Percentiles rank a stretch among this genome's conserved stretches.
These are phyloP conservation scores for Moesziomyces globuligerus DNA, from an alignment of 1,284 basidiomycete genomes.

Conservation along the genomic window DNA sequence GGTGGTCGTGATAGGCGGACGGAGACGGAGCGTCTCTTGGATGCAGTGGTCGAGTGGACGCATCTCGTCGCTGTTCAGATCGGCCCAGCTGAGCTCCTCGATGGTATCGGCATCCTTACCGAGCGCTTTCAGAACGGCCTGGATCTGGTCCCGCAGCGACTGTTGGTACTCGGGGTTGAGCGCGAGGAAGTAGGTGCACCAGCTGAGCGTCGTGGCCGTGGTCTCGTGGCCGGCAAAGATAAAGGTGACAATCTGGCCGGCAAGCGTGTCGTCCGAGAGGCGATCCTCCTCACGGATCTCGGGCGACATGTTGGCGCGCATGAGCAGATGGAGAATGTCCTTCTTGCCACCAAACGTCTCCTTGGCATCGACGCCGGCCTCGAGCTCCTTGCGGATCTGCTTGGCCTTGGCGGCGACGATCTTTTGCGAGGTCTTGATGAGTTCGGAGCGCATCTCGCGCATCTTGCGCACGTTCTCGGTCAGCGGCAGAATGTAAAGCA, in stretches of 20 bases:
- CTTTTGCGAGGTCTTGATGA: conserved; percentile 40
- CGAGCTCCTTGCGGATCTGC: conserved; percentile 45
- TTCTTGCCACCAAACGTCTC: conserved; percentile 48
- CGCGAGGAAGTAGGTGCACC: conserved; percentile 58
- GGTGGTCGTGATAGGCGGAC: conserved; percentile 53
- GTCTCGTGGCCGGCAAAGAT: conserved; percentile 66
- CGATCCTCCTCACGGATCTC: conserved; percentile 39
- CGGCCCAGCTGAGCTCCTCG: conserved; percentile 45
- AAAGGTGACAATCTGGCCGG: conserved; percentile 58
- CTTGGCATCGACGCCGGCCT: conserved; percentile 37
- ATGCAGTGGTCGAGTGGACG: conserved; percentile 56
- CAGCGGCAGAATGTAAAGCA: conserved; percentile 44
- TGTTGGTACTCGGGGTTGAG: conserved; percentile 47
- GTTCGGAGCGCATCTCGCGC: conserved; percentile 43
- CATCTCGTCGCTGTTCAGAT: conserved; percentile 50
- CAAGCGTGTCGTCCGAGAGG: conserved; percentile 48
- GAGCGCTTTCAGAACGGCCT: conserved; percentile 11
- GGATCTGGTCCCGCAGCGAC: conserved; percentile 47
- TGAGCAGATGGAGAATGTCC: conserved; percentile 48
- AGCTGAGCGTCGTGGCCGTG: conserved; percentile 51
- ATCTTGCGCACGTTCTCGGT: conserved; percentile 45
- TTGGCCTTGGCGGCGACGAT: conserved; percentile 37
- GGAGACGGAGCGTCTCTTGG: conserved; percentile 58
- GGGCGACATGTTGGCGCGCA: conserved; percentile 51
- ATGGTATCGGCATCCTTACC: conserved; percentile 46